Base-by-base conservation (phyloP, 2,329 filamentous ascomycete genomes). In the Epichloe hybrida region DNA sequence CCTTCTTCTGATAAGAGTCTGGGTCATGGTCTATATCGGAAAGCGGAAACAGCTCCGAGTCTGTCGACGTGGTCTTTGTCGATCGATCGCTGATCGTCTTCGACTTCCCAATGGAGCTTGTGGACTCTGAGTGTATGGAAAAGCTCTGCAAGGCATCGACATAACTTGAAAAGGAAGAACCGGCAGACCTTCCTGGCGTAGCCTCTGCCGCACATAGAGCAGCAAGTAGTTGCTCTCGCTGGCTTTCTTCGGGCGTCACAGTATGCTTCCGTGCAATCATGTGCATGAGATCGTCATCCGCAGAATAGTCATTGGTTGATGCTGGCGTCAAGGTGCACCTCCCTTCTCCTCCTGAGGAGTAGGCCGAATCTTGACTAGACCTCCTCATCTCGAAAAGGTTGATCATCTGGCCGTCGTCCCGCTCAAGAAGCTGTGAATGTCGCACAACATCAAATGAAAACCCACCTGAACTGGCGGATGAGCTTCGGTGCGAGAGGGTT, bases 211-310 rank as follows among this genome's bases (percentile, higher is more conserved):
- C 46, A 39, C 21, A 7, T 3, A 52, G 46, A 36, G 50, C 50
- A 23, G 41, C 20, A n/a, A 52, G 42, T 15, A 52, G 23, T 21
- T 52, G 46, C 37, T 49, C 20, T 46, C 42, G 39, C 23, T 49
- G 46, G 20, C 36, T 49, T 20, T 38, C 46, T 11, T 48, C 46
- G 35, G 40, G 39, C 12, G 50, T 51, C 9, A 48, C 40, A 40
- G 23, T 46, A 34, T 52, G 46, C 17, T 49, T 21, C 27, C 42
- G 20, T 13, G 46, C 40, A 15, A 46, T 39, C 38, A 46, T 50
- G 3, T 47, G 17, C 17, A n/a, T 2, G 9, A 43, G 47, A 13
- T 17, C 36, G 5, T 31, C 37, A 21, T 52, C 47, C 13, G 34
- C 17, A 27, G 36, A 42, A 8, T 34, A 34, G 12, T 43, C 47